These are phyloP conservation scores for Gossypium rotundifolium DNA, from an alignment of 345 rosid species.

Conservation along the genomic window DNA sequence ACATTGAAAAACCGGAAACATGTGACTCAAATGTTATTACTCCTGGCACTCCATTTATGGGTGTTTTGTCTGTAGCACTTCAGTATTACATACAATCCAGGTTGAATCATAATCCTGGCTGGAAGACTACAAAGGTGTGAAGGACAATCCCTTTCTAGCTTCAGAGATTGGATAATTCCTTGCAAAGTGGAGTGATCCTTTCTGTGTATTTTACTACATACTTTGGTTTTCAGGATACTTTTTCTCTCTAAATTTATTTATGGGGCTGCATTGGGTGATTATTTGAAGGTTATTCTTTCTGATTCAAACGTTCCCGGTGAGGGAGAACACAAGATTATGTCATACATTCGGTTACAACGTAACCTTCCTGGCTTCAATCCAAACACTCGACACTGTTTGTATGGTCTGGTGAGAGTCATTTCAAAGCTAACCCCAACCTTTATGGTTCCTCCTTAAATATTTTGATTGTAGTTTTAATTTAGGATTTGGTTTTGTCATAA, in stretches of 20 bases:
- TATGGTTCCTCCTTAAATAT: not conserved
- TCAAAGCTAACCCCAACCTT: not conserved
- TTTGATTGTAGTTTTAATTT: not conserved
- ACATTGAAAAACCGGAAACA: conserved; percentile 75
- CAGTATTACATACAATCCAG: conserved; percentile 83
- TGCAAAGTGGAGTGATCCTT: conserved; percentile 44
- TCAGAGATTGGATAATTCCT: conserved; percentile 44
- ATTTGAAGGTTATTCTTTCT: conserved; percentile 94
- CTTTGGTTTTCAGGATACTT: conserved; percentile 45
- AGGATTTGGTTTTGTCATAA: conserved; percentile 11
- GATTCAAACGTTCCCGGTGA: conserved; percentile 96
- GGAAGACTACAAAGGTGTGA: conserved; percentile 81
- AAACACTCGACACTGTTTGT: conserved; percentile 88
- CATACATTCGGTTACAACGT: conserved; percentile 83
- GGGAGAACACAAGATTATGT: conserved; percentile 99
- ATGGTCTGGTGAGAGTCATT: conserved; percentile 68
- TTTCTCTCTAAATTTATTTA: conserved; percentile 52
- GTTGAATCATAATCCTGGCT: conserved; percentile 74
- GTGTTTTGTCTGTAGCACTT: conserved; percentile 76
- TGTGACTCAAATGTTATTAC: conserved; percentile 94
- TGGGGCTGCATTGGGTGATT: conserved; percentile 56
- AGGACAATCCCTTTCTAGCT: conserved; percentile 22
- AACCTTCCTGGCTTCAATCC: conserved; percentile 82
- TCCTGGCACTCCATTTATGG: conserved; percentile 96
- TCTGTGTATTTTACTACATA: conserved; percentile 29